Evolutionary conservation across 305 asterid genomes (phyloP).

Genomic region (Plantago lanceolata): DNA sequence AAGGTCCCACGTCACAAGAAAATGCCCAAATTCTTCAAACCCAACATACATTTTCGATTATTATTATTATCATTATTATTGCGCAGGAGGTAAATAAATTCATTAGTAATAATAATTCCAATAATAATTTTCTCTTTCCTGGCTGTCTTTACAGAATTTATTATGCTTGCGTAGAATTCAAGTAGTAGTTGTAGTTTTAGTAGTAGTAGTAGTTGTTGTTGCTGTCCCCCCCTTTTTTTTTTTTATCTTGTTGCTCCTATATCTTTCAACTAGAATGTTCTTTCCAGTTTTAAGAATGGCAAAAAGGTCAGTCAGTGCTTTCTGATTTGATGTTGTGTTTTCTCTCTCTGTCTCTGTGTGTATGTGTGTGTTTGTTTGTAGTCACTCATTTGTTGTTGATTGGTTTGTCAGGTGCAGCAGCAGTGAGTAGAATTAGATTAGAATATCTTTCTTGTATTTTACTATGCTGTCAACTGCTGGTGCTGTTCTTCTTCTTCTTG

Average conservation of each 20-base stretch:
- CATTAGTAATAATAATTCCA: slow-evolving; percentile 18
- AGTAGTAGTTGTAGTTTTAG: slow-evolving; percentile 27
- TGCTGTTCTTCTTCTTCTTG: slow-evolving; percentile 40
- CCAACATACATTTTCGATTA: slow-evolving; percentile 22
- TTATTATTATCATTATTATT: background rate
- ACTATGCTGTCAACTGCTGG: slow-evolving; percentile 43
- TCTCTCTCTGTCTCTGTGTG: too few relatives aligned
- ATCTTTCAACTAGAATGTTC: slow-evolving; percentile 37
- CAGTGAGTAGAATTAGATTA: slow-evolving; percentile 40
- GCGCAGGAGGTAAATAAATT: too few relatives aligned
- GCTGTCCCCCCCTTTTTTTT: too few relatives aligned
- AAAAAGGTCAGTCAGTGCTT: slow-evolving; percentile 1
- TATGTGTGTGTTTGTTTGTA: background rate
- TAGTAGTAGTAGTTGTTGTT: slow-evolving; percentile 17
- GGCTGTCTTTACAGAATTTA: slow-evolving; percentile 25
- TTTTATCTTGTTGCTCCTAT: slow-evolving; percentile 1
- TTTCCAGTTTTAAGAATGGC: slow-evolving; percentile 25
- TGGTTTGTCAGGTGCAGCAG: slow-evolving; percentile 25
- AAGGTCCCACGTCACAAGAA: slow-evolving; percentile 38
- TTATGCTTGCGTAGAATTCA: slow-evolving; percentile 50
- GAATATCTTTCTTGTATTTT: slow-evolving; percentile 35
- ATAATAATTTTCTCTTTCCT: slow-evolving; percentile 24
- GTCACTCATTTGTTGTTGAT: background rate
- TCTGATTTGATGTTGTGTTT: slow-evolving; percentile 16
- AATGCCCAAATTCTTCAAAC: slow-evolving; percentile 34